Conservation (phyloP, 2,329 filamentous ascomycete genomes). For the Pseudogymnoascus sp. region DNA sequence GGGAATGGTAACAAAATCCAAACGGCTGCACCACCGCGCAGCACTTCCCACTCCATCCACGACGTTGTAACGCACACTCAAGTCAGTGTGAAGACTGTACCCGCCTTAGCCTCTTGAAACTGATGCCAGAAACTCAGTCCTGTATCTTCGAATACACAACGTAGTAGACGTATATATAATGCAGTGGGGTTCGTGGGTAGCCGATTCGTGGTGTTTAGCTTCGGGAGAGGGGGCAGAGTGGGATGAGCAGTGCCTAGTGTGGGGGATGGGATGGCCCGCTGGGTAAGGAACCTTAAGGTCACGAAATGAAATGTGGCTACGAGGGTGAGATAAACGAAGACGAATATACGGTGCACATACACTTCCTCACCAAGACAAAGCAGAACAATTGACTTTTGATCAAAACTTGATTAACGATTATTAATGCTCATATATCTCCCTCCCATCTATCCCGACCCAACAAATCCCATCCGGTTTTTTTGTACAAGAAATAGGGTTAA, state of each 20-base stretch:
- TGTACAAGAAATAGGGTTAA: conserved; percentile 1
- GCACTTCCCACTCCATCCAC: background rate
- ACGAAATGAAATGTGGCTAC: too few relatives aligned
- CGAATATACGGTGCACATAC: too few relatives aligned
- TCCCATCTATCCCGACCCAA: background rate
- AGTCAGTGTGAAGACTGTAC: background rate
- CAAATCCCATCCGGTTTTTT: background rate
- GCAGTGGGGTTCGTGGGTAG: background rate
- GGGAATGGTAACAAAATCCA: background rate
- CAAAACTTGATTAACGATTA: background rate
- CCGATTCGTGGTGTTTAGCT: background rate
- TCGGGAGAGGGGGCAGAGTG: background rate
- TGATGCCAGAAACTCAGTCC: too few relatives aligned
- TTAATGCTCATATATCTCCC: background rate
- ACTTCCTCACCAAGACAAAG: too few relatives aligned
- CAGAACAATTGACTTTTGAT: too few relatives aligned
- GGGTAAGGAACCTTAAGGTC: too few relatives aligned
- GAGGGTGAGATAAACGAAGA: too few relatives aligned
- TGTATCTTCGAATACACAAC: too few relatives aligned
- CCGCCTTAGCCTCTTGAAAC: background rate
- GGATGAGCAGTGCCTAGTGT: too few relatives aligned
- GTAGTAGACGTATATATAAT: background rate
- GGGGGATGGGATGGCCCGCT: background rate
- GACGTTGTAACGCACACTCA: background rate
- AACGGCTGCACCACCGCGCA: background rate